A percentile compares a stretch with the other conserved stretches of the same genome.
phyloP scores from a whole-genome alignment of 495 filamentous ascomycete species.

The Trichoderma virens region DNA sequence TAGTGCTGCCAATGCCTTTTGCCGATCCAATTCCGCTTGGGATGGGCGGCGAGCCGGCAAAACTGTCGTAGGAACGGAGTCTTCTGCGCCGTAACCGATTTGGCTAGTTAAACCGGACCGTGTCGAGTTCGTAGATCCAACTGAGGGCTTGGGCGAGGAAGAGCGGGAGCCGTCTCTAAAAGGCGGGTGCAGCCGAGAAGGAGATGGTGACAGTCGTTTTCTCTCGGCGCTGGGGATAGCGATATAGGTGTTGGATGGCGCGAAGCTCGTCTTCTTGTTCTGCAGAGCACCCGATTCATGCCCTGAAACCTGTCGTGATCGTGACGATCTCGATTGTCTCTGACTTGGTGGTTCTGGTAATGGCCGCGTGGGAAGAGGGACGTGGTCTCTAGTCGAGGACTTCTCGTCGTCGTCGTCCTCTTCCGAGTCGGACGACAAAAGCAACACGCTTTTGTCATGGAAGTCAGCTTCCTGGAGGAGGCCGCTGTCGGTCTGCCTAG shows the following conservation, averaged over 20 bases:
- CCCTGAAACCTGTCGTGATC: conserved; percentile 4
- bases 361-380: not conserved
- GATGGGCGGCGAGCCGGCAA: not conserved
- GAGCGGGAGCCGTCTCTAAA: conserved; percentile 9
- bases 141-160: conserved; percentile 4
- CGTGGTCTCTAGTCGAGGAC: conserved; percentile 12
- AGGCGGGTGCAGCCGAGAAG: conserved; percentile 12
- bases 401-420: conserved; percentile 28
- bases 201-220: conserved; percentile 14
- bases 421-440: conserved; percentile 42
- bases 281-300: not conserved
- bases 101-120: not conserved
- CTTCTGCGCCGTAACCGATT: not conserved
- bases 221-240: conserved; percentile 15
- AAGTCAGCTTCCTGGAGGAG: conserved; percentile 31
- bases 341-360: conserved; percentile 10
- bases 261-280: conserved; percentile 20
- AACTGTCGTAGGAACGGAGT: not conserved
- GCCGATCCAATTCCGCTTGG: not conserved
- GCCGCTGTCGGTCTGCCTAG: conserved; percentile 34
- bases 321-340: conserved; percentile 18
- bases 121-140: not conserved
- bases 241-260: conserved; percentile 18
- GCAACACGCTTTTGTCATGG: conserved; percentile 38
- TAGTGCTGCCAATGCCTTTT: not conserved